Conservation (phyloP, 306 rosid genomes). For the Aeschynomene evenia region DNA sequence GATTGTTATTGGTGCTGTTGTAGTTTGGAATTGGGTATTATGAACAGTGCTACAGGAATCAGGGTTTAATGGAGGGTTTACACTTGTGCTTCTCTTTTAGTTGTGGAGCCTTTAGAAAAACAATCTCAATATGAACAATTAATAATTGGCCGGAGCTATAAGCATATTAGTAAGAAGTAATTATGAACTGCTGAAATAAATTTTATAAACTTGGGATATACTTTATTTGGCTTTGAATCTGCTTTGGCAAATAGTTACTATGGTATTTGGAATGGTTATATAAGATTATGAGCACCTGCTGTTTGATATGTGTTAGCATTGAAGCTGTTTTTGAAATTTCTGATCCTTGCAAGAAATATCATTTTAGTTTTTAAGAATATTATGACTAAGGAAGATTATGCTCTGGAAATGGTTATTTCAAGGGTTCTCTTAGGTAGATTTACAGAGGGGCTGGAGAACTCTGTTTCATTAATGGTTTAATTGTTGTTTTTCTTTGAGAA, state of each 20-base stretch:
- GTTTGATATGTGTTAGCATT: background rate
- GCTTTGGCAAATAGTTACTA: background rate
- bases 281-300: background rate
- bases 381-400: background rate
- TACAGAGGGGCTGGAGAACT: no score
- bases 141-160: background rate
- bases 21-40: background rate
- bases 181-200: background rate
- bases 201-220: background rate
- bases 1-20: background rate
- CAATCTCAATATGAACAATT: background rate
- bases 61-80: background rate
- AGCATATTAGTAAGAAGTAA: background rate
- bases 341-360: background rate
- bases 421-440: no score
- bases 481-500: background rate
- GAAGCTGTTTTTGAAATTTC: background rate
- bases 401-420: background rate
- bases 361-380: background rate
- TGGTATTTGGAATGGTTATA: background rate
- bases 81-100: background rate
- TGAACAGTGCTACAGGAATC: background rate
- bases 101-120: background rate
- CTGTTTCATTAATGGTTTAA: background rate
- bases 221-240: background rate